Base-by-base conservation (phyloP, 768 basidiomycete genomes). In the Psilocybe cubensis region DNA sequence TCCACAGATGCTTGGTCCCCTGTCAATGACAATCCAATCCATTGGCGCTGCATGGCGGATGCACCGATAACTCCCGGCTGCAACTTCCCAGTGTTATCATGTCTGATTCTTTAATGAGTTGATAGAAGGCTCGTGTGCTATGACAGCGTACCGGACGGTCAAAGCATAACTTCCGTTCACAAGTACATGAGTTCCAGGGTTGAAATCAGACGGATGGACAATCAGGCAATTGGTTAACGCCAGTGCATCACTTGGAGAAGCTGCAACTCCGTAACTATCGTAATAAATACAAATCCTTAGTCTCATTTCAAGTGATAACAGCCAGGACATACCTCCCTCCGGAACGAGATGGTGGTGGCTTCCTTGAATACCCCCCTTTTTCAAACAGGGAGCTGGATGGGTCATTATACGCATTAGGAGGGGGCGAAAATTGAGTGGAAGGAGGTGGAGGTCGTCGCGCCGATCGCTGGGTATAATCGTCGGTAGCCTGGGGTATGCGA, bases 201-300 rank as follows among this genome's bases (percentile, higher is more conserved):
- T 72, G 66, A 96, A 96, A 72, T 97, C 94, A 4, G 79, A 75
- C 1, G 89, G 85, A 70, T 91, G 78, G 25, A 93, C 92, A 42
- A 96, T 83, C 14, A 96, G 68, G 63, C 92, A 87, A 70, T 96
- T 96, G 17, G 85, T 82, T 57, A 94, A 76, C 0, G 94, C 94
- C 23, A 94, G 80, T 1, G 80, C 72, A 48, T 87, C 83, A 55
- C 78, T 85, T 0, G 92, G 89, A 53, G 83, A 81, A 17, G 76
- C 70, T 3, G 83, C 83, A 52, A 94, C 86, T 24, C 66, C 70
- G 63, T 79, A 90, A 47, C 84, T 87, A 31, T 48, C 62, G 67
- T 52, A 14, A 29, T 42, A 31, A 46, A 31, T 20, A 38, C 18
- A 14, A 31, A 18, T 21, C 57, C 41, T 21, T 17, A 38, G 21